Evolutionary conservation across 441 rosid genomes (phyloP), one percentile per base, ranked within the genome.

Genomic region (Caryocar brasiliense): DNA sequence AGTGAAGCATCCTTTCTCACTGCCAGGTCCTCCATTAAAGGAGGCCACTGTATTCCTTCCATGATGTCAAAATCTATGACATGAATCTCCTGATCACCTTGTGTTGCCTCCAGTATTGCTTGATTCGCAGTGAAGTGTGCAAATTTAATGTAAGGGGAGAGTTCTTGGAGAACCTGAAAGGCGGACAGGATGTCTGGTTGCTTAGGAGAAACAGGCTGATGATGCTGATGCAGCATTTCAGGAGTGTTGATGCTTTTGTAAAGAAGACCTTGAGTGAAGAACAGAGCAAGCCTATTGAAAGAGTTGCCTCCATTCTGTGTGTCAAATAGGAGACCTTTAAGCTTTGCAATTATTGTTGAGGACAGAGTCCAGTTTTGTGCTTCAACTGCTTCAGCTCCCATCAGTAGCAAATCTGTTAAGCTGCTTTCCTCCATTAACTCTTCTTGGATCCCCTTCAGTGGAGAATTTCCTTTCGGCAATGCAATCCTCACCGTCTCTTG

Each of bases 31-130:
- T 39, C 51, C 58, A 58, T 68, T 48, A 68, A 48, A 5, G 71
- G 71, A 0, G 68, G 67, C 71, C 67, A 70, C 14, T 70, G 67
- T 18, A 64, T 47, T n/a, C 75, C 71, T 20, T 56, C 67, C 50
- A 46, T 35, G 61, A 70, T 56, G 46, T 56, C 64, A 6, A 64
- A 60, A 54, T 70, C 71, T 10, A 61, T 13, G 9, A 70, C 51
- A 12, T 70, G 64, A 43, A 65, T 43, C 34, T 51, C 62, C 29
- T 1, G 29, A 14, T 56, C 54, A 2, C 42, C 40, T 8, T 30
- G 10, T 22, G 41, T 40, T 11, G 71, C 64, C 37, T 70, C 75
- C 1, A 70, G 65, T 10, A 70, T 65, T 5, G 67, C 65, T 54
- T 65, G 71, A 37, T 70, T 70, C 35, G 65, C 65, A 0, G 64